Conservation (phyloP, 1,284 basidiomycete genomes). For the Cutaneotrichosporon cutaneum region DNA sequence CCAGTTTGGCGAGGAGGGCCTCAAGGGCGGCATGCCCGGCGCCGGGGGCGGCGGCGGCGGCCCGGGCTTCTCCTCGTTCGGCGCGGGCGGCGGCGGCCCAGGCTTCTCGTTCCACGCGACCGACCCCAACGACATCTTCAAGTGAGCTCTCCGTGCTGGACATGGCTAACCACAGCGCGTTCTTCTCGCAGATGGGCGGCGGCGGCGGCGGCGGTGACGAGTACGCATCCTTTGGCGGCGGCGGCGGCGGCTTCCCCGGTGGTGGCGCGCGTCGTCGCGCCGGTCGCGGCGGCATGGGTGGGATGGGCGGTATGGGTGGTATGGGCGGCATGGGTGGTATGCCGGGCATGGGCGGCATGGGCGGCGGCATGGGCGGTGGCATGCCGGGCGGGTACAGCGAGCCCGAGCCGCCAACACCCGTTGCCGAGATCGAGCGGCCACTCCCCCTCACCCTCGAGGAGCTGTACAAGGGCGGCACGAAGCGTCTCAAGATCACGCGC, state of each 20-base stretch:
- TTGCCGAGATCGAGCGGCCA: conserved; percentile 73
- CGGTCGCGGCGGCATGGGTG: conserved; percentile 33
- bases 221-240: conserved; percentile 36
- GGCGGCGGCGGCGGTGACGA: conserved; percentile 43
- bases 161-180: conserved; percentile 58
- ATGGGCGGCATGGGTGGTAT: conserved; percentile 56
- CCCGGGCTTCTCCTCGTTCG: conserved; percentile 56
- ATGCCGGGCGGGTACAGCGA: conserved; percentile 50
- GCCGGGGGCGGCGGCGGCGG: conserved; percentile 54
- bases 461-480: conserved; percentile 82
- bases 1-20: conserved; percentile 92
- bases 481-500: conserved; percentile 85
- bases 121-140: conserved; percentile 90
- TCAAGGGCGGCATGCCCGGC: conserved; percentile 62
- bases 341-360: conserved; percentile 53
- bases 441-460: conserved; percentile 86
- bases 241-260: conserved; percentile 27
- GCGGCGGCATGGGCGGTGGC: conserved; percentile 46
- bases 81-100: conserved; percentile 48
- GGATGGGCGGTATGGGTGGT: conserved; percentile 52
- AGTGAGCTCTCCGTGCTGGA: conserved; percentile 58
- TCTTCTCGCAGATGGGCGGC: conserved; percentile 58
- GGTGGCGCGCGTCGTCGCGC: conserved; percentile 31
- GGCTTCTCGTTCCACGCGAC: conserved; percentile 65
- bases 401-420: conserved; percentile 51